phyloP scores from a whole-genome alignment of 2,329 filamentous ascomycete genomes.

The Sarocladiaceae sp. region DNA sequence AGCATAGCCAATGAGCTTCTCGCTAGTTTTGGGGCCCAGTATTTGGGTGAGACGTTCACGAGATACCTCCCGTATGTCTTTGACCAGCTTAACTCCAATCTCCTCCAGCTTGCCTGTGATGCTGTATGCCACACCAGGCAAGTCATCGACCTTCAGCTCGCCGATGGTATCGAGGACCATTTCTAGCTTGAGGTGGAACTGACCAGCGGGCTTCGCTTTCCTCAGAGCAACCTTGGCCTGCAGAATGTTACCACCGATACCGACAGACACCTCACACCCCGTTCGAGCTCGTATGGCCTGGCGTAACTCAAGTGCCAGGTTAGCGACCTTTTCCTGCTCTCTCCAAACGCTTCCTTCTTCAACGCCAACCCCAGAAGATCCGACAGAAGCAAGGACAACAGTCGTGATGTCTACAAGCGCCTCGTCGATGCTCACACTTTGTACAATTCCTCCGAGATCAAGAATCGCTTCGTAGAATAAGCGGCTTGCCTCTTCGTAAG shows the following conservation, averaged over 20 bases:
- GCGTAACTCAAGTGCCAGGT: constrained; percentile 60
- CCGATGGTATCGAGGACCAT: constrained; percentile 72
- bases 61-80: constrained; percentile 70
- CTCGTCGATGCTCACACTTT: constrained; percentile 96
- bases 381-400: constrained; percentile 58
- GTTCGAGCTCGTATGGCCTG: constrained; percentile 66
- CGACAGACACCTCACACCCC: constrained; percentile 82
- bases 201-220: constrained; percentile 90
- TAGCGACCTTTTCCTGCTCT: constrained; percentile 73
- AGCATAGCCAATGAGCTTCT: constrained; percentile 84
- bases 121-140: constrained; percentile 90
- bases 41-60: constrained; percentile 67
- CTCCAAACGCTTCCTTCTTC: constrained; percentile 65
- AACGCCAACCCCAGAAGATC: constrained; percentile 56
- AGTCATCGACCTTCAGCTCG: constrained; percentile 67
- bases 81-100: constrained; percentile 73
- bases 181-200: constrained; percentile 80
- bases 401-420: constrained; percentile 78
- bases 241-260: constrained; percentile 85
- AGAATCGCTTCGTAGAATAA: constrained; percentile 84
- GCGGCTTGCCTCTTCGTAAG: constrained; percentile 85
- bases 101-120: constrained; percentile 85
- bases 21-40: constrained; percentile 87
- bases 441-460: constrained; percentile 72
- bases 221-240: constrained; percentile 86